These are phyloP conservation scores for Lachnellula subtilissima DNA, from an alignment of 2,329 filamentous ascomycete species.

Conservation along the genomic window DNA sequence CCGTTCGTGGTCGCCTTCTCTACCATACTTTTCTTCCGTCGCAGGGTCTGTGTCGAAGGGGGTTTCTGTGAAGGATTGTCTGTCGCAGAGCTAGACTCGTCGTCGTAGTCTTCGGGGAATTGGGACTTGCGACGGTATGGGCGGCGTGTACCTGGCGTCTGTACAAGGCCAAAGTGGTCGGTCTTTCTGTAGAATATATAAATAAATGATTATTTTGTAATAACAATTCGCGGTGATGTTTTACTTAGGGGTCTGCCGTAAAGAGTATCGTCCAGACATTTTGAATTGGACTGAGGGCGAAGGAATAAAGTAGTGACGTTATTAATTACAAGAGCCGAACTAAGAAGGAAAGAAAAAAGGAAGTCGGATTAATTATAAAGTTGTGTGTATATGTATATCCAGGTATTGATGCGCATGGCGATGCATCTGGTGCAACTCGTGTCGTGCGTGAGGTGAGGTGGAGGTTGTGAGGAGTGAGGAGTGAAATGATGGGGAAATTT, in stretches of 20 bases:
- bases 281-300: background rate
- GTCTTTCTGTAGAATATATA: conserved; percentile 40
- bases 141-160: conserved; percentile 44
- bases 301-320: background rate
- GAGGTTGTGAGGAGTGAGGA: background rate
- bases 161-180: conserved; percentile 45
- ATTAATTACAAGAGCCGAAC: background rate
- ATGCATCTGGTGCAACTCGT: background rate
- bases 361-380: background rate
- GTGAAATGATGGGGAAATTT: background rate
- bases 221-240: background rate
- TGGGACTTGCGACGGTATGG: conserved; percentile 37
- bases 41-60: conserved; percentile 14
- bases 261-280: conserved; percentile 32
- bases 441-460: background rate
- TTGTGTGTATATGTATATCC: background rate
- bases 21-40: conserved; percentile 21
- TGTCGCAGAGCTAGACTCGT: conserved; percentile 32
- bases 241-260: conserved; percentile 32
- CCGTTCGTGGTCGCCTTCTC: conserved; percentile 22
- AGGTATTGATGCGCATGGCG: background rate
- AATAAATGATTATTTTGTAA: conserved; percentile 5
- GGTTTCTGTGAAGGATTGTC: conserved; percentile 21
- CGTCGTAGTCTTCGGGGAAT: conserved; percentile 28
- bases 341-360: background rate